Conservation (phyloP, 2,329 filamentous ascomycete genomes). For the Pseudofabraea citricarpa region DNA sequence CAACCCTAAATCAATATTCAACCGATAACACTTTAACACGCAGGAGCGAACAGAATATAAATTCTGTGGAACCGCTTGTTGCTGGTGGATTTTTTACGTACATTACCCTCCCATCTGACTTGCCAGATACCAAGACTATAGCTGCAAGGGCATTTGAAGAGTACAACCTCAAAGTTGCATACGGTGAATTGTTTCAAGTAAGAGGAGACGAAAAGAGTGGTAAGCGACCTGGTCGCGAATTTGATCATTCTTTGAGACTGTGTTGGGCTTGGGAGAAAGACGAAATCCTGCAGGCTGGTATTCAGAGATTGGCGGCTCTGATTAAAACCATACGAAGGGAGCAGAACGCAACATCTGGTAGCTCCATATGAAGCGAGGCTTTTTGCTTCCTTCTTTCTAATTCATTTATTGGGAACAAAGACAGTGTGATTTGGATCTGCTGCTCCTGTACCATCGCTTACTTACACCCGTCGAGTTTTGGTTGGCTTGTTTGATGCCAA, state of each 20-base stretch:
- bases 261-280: constrained; percentile 57
- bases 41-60: not conserved
- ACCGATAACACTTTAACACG: not conserved
- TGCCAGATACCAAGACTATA: constrained; percentile 37
- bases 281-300: constrained; percentile 46
- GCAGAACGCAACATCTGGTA: too few relatives aligned
- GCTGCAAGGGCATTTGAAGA: constrained; percentile 33
- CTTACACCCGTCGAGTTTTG: too few relatives aligned
- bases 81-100: constrained; percentile 65
- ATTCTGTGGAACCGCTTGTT: not conserved
- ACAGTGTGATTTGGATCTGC: too few relatives aligned
- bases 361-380: too few relatives aligned
- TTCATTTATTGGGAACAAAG: too few relatives aligned
- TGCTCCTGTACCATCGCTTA: too few relatives aligned
- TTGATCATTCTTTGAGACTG: constrained; percentile 45
- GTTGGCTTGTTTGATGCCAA: too few relatives aligned
- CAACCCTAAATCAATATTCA: not conserved
- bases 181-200: constrained; percentile 52
- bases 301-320: constrained; percentile 40
- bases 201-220: constrained; percentile 27
- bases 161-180: constrained; percentile 49
- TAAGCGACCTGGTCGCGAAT: constrained; percentile 27
- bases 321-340: not conserved
- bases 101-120: constrained; percentile 45
- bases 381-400: too few relatives aligned